A percentile compares a stretch with the other conserved stretches of the same genome.
Conservation (phyloP, 75 land plant species). For the Pinus tabuliformis region DNA sequence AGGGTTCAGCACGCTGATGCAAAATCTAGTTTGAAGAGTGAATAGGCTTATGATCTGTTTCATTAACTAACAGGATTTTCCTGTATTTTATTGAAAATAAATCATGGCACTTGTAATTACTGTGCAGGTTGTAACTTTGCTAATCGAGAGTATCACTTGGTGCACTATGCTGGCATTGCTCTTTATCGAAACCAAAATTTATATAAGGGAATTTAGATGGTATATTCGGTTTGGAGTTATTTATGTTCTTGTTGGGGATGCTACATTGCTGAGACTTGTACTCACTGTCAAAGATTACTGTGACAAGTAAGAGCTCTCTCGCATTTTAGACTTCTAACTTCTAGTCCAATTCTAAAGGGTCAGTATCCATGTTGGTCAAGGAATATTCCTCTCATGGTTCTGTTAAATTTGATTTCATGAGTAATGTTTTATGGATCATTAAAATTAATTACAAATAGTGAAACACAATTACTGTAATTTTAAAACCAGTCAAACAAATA, state of each 20-base stretch:
- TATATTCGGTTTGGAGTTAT: conserved; percentile 83
- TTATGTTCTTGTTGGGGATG: conserved; percentile 78
- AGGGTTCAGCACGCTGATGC: not conserved
- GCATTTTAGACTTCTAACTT: not conserved
- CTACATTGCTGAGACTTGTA: conserved; percentile 56
- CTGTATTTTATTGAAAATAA: not conserved
- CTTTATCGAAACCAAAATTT: conserved; percentile 65
- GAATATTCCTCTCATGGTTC: not conserved
- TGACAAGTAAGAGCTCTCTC: conserved; percentile 35
- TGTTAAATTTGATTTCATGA: not conserved
- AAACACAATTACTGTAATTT: not conserved
- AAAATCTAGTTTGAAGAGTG: not conserved
- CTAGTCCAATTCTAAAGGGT: too few species aligned
- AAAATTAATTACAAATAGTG: not conserved
- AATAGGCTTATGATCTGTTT: not conserved
- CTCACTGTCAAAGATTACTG: conserved; percentile 52
- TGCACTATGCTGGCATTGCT: conserved; percentile 56
- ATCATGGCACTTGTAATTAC: not conserved
- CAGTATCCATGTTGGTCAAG: not conserved
- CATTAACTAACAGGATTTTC: not conserved
- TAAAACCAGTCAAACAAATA: not conserved
- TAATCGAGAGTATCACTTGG: conserved; percentile 68
- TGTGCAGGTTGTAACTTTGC: conserved; percentile 57
- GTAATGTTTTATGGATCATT: not conserved
- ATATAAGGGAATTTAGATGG: conserved; percentile 76